phyloP scores from a whole-genome alignment of 495 filamentous ascomycete genomes.

The Trypethelium eluteriae region DNA sequence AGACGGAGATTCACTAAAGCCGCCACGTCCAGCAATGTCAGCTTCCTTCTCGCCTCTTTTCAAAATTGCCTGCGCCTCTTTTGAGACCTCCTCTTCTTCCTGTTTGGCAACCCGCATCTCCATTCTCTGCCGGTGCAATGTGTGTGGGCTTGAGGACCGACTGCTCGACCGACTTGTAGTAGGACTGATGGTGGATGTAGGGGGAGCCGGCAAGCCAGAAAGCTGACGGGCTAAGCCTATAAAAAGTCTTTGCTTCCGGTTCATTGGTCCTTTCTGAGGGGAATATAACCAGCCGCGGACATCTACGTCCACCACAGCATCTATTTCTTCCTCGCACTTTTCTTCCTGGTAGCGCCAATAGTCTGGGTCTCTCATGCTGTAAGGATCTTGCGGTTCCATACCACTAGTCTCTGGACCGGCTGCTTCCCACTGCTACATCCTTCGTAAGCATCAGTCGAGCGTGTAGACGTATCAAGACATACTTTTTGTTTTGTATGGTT shows the following conservation, averaged over 20 bases:
- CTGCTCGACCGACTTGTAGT: slow-evolving; percentile 29
- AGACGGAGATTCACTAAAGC: slow-evolving; percentile 45
- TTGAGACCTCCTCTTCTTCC: slow-evolving; percentile 59
- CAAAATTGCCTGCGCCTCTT: slow-evolving; percentile 67
- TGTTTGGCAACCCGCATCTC: slow-evolving; percentile 33
- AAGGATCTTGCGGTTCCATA: slow-evolving; percentile 33
- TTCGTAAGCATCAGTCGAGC: background rate
- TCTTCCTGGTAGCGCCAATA: slow-evolving; percentile 67
- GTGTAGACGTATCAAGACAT: slow-evolving; percentile 13
- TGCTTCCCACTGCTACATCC: slow-evolving; percentile 27
- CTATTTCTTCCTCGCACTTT: slow-evolving; percentile 56
- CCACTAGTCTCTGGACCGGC: slow-evolving; percentile 17
- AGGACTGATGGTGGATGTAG: slow-evolving; percentile 28
- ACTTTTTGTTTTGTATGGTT: slow-evolving; percentile 48
- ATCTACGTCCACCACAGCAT: slow-evolving; percentile 84
- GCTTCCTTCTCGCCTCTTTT: slow-evolving; percentile 61
- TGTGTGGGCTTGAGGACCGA: slow-evolving; percentile 36
- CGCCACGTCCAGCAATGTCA: slow-evolving; percentile 59
- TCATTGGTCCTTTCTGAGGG: slow-evolving; percentile 80
- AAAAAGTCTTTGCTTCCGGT: slow-evolving; percentile 73
- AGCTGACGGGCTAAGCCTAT: slow-evolving; percentile 75
- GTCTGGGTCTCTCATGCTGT: slow-evolving; percentile 46
- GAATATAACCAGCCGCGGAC: slow-evolving; percentile 90
- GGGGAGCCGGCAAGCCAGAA: slow-evolving; percentile 73
- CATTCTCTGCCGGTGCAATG: slow-evolving; percentile 27